Evolutionary conservation across 495 filamentous ascomycete species (phyloP).

Genomic region (Penicillium steckii): DNA sequence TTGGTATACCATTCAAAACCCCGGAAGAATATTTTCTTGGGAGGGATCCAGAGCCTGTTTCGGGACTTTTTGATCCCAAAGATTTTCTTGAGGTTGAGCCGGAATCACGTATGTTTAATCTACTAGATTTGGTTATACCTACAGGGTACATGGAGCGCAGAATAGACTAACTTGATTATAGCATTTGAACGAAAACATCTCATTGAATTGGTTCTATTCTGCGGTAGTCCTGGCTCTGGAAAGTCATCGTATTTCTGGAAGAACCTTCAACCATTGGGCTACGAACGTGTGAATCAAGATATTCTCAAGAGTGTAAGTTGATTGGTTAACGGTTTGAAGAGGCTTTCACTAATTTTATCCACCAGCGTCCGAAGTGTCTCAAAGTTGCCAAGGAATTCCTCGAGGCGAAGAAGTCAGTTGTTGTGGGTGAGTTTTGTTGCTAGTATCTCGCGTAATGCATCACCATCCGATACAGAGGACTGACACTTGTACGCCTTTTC

Average conservation of each 20-base stretch:
- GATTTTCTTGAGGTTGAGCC: constrained; percentile 45
- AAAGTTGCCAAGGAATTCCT: constrained; percentile 69
- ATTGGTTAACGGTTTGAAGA: neutral
- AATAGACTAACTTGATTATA: neutral
- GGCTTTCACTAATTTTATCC: neutral
- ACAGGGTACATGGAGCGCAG: neutral
- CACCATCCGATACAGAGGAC: neutral
- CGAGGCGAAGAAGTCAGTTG: constrained; percentile 63
- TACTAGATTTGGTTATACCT: neutral
- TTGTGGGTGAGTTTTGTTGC: constrained; percentile 59
- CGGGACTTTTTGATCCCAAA: constrained; percentile 65
- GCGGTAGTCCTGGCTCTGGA: constrained; percentile 83
- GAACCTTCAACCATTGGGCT: constrained; percentile 73
- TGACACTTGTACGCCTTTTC: neutral
- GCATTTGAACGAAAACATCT: constrained; percentile 62
- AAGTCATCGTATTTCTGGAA: constrained; percentile 90
- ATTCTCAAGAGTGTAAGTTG: constrained; percentile 69
- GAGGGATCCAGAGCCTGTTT: constrained; percentile 58
- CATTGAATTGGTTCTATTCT: constrained; percentile 78
- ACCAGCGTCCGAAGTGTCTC: constrained; percentile 76
- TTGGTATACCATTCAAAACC: constrained; percentile 75
- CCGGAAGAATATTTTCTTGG: constrained; percentile 90
- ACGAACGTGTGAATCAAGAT: constrained; percentile 89
- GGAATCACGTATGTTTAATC: constrained; percentile 29
- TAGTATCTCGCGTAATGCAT: neutral